Evolutionary conservation across 257 asterid genomes (phyloP), one percentile per base, ranked within the genome.

Genomic region (Solanum dulcamara): DNA sequence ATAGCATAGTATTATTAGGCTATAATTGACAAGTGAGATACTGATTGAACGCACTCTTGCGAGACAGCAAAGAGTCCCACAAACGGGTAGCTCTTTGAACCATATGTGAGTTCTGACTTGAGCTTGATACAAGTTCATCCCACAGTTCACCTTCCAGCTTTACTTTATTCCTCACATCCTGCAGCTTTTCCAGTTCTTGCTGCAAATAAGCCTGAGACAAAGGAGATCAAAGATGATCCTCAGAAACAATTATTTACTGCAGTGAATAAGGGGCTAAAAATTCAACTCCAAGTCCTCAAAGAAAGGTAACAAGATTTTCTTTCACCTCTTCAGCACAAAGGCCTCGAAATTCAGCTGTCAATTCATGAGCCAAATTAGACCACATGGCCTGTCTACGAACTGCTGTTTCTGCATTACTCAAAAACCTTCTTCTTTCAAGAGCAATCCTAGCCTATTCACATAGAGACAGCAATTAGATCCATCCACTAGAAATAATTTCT

Each of bases 111-210:
- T 94, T 95, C 90, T 96, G 99, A 87, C 99, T 96, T 85, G 99
- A 96, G 92, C 98, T 94, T 88, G 99, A 96, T 83, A 96, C 98
- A 82, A 96, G 99, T 89, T 95, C 98, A 90, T 96, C 99, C 99
- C 99, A 95, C 48, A 89, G 93, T 90, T 93, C 99, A 87, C 99
- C 99, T 92, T 96, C 98, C 88, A 94, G 84, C 90, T 95, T 96
- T 89, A 96, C 99, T 90, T 95, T 95, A 88, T 95, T 96, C 89
- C 98, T 94, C 92, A 91, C 85, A 84, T 96, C 98, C 83, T 96
- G 97, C 80, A 95, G 93, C 86, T 94, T 96, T 89, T 96, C 99
- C 90, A 96, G 95, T 91, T 96, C 99, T 93, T 96, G 99, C 90
- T 96, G 99, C 90, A 96, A 89, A 91, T 96, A 96, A 22, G 99